Conservation (phyloP, 306 rosid species). For the Cucurbita pepo region DNA sequence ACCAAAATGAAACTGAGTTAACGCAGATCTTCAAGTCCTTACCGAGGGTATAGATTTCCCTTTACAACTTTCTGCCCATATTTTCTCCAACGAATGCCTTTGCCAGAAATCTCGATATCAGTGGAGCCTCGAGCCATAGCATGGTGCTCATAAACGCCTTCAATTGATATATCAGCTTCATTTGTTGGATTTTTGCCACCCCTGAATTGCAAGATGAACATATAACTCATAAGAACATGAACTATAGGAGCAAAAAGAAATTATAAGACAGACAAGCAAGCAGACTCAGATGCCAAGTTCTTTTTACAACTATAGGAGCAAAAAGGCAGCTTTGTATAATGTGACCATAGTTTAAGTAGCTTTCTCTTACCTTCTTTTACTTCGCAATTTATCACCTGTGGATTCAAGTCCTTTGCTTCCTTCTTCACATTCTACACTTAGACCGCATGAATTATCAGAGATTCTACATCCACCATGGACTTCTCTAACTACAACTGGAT, state of each 20-base stretch:
- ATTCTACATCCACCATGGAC: conserved; percentile 22
- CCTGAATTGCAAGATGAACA: conserved; percentile 24
- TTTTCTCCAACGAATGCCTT: conserved; percentile 96
- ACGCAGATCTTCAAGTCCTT: not conserved
- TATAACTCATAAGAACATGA: not conserved
- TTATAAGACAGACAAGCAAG: not conserved
- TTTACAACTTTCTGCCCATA: conserved; percentile 94
- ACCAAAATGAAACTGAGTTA: not conserved
- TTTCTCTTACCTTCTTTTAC: conserved; percentile 48
- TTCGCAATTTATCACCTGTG: conserved; percentile 39
- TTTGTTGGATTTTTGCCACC: conserved; percentile 38
- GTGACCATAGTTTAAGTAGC: not conserved
- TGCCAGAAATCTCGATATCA: conserved; percentile 48
- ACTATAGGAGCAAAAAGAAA: not conserved
- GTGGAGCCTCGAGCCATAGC: conserved; percentile 41
- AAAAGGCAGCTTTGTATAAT: not conserved
- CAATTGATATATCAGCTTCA: conserved; percentile 43
- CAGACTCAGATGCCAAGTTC: not conserved
- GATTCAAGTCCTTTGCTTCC: conserved; percentile 45
- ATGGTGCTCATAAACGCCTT: conserved; percentile 37
- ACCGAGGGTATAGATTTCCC: conserved; percentile 90
- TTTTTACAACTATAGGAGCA: not conserved
- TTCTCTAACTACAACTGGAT: conserved; percentile 18
- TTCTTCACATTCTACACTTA: conserved; percentile 57
- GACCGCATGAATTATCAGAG: conserved; percentile 43